Base-by-base conservation (phyloP, 345 rosid genomes). In the Anastatica hierochuntica region DNA sequence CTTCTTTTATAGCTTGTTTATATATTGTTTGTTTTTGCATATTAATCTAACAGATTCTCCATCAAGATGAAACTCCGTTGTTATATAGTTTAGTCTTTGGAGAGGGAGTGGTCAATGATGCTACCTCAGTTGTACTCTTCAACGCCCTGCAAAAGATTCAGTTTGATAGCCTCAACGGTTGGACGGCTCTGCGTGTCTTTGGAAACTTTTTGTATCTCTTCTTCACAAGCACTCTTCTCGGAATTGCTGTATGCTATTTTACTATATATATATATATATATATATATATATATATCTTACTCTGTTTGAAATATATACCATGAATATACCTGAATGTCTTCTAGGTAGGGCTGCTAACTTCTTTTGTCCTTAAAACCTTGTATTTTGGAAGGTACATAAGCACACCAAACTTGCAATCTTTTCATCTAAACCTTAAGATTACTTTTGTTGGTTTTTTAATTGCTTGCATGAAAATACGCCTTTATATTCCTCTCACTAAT, bases 101-200 rank as follows among this genome's bases (percentile, higher is more conserved):
- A 29, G 97, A 86, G 76, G 97, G 96, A 54, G 96, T 90, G 2
- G 96, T 90, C 67, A 86, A 84, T 60, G 98, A 90, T 64, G 96
- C 98, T 49, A 82, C 98, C 33, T 77, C 96, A 0, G 84, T 84
- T 49, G 96, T 82, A 36, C 72, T 90, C 46, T 90, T 84, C 69
- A 90, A 84, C 38, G 87, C 95, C 0, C 62, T 87, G 40, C 95
- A 90, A 61, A 84, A 84, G 75, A 76, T 90, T 42, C 85, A 84
- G 45, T 69, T 82, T 31, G 20, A 69, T 14, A 70, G 64, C 47
- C 62, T 82, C 48, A 75, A 75, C 39, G 53, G 79, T 52, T 40
- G 29, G 66, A 69, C 75, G 11, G 65, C 53, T 58, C 75, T 84
- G 15, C 64, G 5, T 8, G 43, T 86, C 23, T 27, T 77, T 3